Conservation (phyloP, 768 basidiomycete genomes). For the Pholiota molesta region DNA sequence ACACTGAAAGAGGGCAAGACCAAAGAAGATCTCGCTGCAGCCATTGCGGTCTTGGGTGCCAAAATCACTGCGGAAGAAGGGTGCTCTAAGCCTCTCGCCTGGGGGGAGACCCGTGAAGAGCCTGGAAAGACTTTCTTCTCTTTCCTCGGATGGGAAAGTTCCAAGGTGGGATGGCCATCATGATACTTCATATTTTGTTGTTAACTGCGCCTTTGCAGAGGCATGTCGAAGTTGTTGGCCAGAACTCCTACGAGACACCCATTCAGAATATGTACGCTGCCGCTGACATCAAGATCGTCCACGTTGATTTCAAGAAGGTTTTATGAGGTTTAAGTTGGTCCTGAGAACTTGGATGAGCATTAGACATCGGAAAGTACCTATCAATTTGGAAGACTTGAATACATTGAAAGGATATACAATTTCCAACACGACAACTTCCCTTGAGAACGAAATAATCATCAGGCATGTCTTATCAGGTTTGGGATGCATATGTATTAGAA, state of each 20-base stretch:
- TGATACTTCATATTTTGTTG: background rate
- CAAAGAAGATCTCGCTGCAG: conserved; percentile 8
- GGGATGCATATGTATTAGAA: no score
- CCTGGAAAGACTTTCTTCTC: conserved; percentile 11
- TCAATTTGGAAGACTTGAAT: background rate
- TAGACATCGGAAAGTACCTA: background rate
- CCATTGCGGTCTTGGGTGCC: conserved; percentile 6
- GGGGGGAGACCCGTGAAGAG: conserved; percentile 20
- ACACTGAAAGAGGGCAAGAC: conserved; percentile 22
- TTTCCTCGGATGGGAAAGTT: conserved; percentile 24
- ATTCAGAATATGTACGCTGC: background rate
- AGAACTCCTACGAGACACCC: background rate
- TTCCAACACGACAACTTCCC: no score
- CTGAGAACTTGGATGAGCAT: background rate
- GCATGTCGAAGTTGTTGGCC: conserved; percentile 6
- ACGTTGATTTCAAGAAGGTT: conserved; percentile 4
- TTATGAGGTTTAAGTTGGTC: background rate
- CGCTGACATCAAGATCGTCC: conserved; percentile 5
- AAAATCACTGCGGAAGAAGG: conserved; percentile 14
- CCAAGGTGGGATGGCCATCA: conserved; percentile 10
- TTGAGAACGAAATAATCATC: no score
- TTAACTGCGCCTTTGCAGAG: background rate
- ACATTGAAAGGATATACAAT: background rate
- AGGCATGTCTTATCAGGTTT: no score
- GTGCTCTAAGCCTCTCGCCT: conserved; percentile 11